Base-by-base conservation (phyloP, 2,329 filamentous ascomycete species). In the Rhynchosporium secalis region DNA sequence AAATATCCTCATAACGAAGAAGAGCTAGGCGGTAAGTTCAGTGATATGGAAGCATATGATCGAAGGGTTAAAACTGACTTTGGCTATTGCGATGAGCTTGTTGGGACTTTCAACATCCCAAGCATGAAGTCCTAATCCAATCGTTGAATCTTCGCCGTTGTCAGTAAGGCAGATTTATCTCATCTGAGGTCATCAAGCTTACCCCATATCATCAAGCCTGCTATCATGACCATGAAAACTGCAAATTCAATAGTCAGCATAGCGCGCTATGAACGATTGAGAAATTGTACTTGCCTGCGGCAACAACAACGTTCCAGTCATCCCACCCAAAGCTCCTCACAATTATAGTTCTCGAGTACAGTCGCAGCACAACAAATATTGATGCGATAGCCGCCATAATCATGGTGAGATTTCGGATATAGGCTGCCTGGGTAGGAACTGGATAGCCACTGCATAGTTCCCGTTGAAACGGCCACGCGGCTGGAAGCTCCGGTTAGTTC, bases 191-290 rank as follows among this genome's bases (percentile, higher is more conserved):
- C 3, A 10, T 9, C 4, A 33, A 13, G 12, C n/a, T 36, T 26
- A 54, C 51, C 51, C 51, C 51, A 54, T 20, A 54, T 54, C 51
- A 52, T 52, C 12, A 54, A 33, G 1, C 40, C 51, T 15, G 51
- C 51, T 13, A 54, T 54, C 51, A 54, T 54, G 15, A 54, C 29
- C 51, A 54, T 54, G n/a, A 54, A 54, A 6, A 41, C 46, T 48
- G 46, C 9, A 48, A 10, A 15, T 28, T 3, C 20, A 8, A 28
- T 28, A 3, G 45, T 47, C 45, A 47, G 45, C 45, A 47, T 12
- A 20, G 20, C 20, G 10, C 2, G 4, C 20, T 28, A 7, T 47
- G 20, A 15, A 6, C 7, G 6, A 47, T n/a, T 4, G 2, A 47
- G 45, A 28, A 10, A 48, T 4, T 10, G 2, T 48, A 3, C 46